phyloP scores from a whole-genome alignment of 2,329 filamentous ascomycete species.

The Microdochium bolleyi region DNA sequence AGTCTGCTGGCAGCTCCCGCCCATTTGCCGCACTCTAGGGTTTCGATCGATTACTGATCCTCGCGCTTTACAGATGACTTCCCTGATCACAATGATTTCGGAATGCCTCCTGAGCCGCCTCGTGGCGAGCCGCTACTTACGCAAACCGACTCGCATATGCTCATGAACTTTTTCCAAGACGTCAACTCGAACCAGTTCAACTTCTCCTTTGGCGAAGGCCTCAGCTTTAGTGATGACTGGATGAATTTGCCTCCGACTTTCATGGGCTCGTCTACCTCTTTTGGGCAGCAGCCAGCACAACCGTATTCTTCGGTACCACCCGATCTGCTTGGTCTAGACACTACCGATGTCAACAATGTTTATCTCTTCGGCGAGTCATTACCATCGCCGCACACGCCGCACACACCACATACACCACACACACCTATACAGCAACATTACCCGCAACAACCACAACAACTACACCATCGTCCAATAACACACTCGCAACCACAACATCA shows the following conservation, averaged over 20 bases:
- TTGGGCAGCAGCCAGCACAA: constrained; percentile 41
- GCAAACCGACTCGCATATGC: constrained; percentile 49
- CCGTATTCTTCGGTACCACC: constrained; percentile 16
- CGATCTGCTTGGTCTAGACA: constrained; percentile 9
- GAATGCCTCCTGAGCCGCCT: constrained; percentile 47
- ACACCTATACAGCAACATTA: constrained; percentile 9
- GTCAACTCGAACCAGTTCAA: constrained; percentile 43
- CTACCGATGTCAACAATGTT: constrained; percentile 15
- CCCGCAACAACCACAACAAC: constrained; percentile 9
- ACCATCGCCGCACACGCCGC: constrained; percentile 19
- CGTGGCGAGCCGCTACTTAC: constrained; percentile 58
- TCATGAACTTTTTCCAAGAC: constrained; percentile 50
- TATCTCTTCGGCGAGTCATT: constrained; percentile 14
- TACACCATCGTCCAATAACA: constrained; percentile 1
- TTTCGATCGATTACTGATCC: constrained; percentile 16
- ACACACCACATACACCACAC: constrained; percentile 14
- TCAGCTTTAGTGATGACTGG: constrained; percentile 44
- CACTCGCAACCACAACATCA: constrained; percentile 3
- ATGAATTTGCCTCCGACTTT: constrained; percentile 55
- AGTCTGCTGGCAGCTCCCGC: constrained; percentile 2
- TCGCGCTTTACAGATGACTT: constrained; percentile 33
- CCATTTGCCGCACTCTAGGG: constrained; percentile 7
- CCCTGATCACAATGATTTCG: constrained; percentile 26
- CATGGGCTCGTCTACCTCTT: constrained; percentile 57
- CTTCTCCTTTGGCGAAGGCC: constrained; percentile 41